phyloP scores from a whole-genome alignment of 2,329 filamentous ascomycete genomes.

The Botrytis deweyae region DNA sequence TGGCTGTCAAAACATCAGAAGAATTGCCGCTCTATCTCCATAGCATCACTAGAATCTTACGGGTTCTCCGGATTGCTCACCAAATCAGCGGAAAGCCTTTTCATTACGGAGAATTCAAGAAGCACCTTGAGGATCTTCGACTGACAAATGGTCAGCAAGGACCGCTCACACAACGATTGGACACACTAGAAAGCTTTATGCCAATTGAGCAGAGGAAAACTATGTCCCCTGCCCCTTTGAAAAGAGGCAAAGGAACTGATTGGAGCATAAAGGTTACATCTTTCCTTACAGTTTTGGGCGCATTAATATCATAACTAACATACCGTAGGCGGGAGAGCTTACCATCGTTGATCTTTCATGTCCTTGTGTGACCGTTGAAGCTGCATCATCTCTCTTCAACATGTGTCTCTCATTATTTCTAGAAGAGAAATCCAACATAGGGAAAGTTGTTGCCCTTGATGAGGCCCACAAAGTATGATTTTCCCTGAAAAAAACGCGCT shows the following conservation, averaged over 20 bases:
- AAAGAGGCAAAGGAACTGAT: slow-evolving; percentile 24
- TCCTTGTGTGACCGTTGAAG: slow-evolving; percentile 64
- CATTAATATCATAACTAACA: not conserved
- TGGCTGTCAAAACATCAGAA: slow-evolving; percentile 44
- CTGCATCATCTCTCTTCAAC: slow-evolving; percentile 70
- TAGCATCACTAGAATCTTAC: slow-evolving; percentile 49
- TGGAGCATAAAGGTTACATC: slow-evolving; percentile 29
- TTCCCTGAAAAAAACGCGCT: not conserved
- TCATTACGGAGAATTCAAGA: slow-evolving; percentile 47
- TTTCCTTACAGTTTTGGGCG: not conserved
- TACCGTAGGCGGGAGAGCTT: slow-evolving; percentile 47
- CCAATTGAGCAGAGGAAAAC: slow-evolving; percentile 33
- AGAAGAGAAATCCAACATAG: slow-evolving; percentile 49
- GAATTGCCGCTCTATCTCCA: slow-evolving; percentile 53
- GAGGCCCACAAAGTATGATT: slow-evolving; percentile 68
- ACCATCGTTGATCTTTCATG: slow-evolving; percentile 73
- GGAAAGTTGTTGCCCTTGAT: slow-evolving; percentile 67
- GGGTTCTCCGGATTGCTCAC: slow-evolving; percentile 48
- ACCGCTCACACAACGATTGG: slow-evolving; percentile 59
- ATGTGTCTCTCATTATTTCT: slow-evolving; percentile 68
- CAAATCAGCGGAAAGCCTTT: slow-evolving; percentile 41
- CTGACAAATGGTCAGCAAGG: slow-evolving; percentile 51
- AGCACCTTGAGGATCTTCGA: slow-evolving; percentile 38
- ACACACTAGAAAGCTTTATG: slow-evolving; percentile 65
- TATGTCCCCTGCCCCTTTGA: not conserved